These are phyloP conservation scores for Phytophthora tentaculata DNA, from an alignment of 352 stramenopile species.

Conservation along the genomic window DNA sequence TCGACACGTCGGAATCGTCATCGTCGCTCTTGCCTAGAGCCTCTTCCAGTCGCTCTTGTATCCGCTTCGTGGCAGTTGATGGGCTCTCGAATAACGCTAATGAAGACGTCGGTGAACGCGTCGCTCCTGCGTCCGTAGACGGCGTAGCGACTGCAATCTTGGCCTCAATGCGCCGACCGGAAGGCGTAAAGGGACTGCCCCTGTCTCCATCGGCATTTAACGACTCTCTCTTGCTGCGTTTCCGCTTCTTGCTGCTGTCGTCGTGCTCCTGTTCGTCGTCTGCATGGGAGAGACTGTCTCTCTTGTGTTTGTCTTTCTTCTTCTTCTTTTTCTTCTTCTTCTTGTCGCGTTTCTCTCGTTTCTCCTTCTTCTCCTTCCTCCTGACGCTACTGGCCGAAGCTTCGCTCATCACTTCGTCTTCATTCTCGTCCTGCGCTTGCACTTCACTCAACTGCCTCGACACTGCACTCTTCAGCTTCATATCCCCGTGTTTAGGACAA, in stretches of 20 bases:
- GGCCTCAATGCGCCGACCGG: background rate
- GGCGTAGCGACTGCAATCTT: background rate
- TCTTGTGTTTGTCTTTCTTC: slow-evolving; percentile 49
- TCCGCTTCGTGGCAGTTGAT: slow-evolving; percentile 47
- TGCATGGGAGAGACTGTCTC: slow-evolving; percentile 31
- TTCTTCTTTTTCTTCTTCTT: slow-evolving; percentile 50
- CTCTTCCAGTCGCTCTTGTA: slow-evolving; percentile 58
- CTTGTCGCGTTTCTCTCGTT: slow-evolving; percentile 64
- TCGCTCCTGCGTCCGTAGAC: slow-evolving; percentile 3
- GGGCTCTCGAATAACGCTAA: slow-evolving; percentile 52
- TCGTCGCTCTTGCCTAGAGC: slow-evolving; percentile 62
- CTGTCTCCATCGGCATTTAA: slow-evolving; percentile 20
- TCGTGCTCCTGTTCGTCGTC: slow-evolving; percentile 34
- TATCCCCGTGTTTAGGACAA: slow-evolving; percentile 61
- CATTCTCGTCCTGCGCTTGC: slow-evolving; percentile 33
- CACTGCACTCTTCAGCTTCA: slow-evolving; percentile 8
- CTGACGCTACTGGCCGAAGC: slow-evolving; percentile 43
- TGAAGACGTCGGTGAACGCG: slow-evolving; percentile 20
- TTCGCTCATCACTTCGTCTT: slow-evolving; percentile 47
- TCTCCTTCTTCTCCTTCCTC: slow-evolving; percentile 62
- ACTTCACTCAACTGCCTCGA: slow-evolving; percentile 13
- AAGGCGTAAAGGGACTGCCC: slow-evolving; percentile 14
- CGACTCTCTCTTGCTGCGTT: slow-evolving; percentile 36
- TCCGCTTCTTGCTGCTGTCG: slow-evolving; percentile 27
- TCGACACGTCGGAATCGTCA: slow-evolving; percentile 42